These are phyloP conservation scores for Salix purpurea DNA, from an alignment of 345 rosid species.

Conservation along the genomic window DNA sequence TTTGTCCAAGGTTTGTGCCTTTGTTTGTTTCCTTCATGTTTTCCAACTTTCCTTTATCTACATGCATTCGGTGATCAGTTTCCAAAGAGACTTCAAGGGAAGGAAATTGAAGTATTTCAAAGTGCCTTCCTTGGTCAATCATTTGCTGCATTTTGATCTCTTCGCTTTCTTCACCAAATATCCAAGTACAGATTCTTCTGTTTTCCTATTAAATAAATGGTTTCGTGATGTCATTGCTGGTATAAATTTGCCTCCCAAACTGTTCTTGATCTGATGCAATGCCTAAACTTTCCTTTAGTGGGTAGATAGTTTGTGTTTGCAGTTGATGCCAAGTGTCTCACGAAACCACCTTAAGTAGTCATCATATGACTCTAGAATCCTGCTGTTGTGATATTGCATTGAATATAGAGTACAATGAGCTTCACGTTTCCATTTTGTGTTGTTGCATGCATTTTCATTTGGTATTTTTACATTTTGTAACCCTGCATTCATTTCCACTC, in stretches of 20 bases:
- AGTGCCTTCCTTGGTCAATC: background rate
- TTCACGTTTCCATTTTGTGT: background rate
- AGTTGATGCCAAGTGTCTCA: background rate
- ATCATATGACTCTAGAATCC: background rate
- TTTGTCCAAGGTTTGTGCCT: conserved; percentile 58
- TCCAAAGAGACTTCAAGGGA: background rate
- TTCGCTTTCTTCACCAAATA: background rate
- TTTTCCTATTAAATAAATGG: background rate
- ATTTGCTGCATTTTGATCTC: conserved; percentile 5
- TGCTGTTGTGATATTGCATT: background rate
- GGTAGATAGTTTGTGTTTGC: background rate
- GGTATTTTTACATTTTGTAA: background rate
- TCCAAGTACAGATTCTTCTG: background rate
- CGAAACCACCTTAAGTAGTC: background rate
- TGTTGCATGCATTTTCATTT: background rate
- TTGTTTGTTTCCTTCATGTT: background rate
- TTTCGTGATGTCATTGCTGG: background rate
- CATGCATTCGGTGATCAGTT: background rate
- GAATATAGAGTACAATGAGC: background rate
- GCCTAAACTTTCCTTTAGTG: background rate
- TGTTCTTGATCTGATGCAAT: background rate
- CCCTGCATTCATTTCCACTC: background rate
- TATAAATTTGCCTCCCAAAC: background rate
- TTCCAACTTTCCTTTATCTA: background rate
- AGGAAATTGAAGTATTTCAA: background rate